Conservation (phyloP, 768 basidiomycete species). For the Gyrodon lividus region DNA sequence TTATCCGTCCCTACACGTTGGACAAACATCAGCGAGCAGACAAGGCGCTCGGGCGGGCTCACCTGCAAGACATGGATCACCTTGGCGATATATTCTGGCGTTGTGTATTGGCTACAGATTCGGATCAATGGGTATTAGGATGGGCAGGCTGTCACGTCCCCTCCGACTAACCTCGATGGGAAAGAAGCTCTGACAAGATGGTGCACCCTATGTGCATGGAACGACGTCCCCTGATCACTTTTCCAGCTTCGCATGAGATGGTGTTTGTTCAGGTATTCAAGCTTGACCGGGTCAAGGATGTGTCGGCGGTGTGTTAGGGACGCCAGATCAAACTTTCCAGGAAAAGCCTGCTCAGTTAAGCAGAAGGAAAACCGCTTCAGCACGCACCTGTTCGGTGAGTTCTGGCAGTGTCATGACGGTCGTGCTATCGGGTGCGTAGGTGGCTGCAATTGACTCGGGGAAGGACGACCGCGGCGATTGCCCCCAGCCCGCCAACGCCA, state of each 20-base stretch:
- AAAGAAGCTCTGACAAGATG: slow-evolving; percentile 53
- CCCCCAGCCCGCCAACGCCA: slow-evolving; percentile 94
- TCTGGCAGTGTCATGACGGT: slow-evolving; percentile 57
- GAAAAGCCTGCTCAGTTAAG: not conserved
- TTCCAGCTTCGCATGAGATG: slow-evolving; percentile 64
- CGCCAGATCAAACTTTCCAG: slow-evolving; percentile 67
- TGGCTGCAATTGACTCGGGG: slow-evolving; percentile 17
- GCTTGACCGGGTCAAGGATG: slow-evolving; percentile 74
- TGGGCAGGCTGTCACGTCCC: not conserved
- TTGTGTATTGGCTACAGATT: slow-evolving; percentile 44
- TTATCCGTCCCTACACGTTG: slow-evolving; percentile 57
- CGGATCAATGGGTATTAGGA: not conserved
- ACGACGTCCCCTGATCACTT: slow-evolving; percentile 47
- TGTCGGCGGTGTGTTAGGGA: slow-evolving; percentile 80
- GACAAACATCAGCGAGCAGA: not conserved
- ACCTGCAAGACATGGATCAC: slow-evolving; percentile 67
- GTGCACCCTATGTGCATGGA: slow-evolving; percentile 55
- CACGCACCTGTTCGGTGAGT: slow-evolving; percentile 61
- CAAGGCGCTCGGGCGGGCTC: not conserved
- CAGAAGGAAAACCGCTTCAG: not conserved
- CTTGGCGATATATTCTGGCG: slow-evolving; percentile 56
- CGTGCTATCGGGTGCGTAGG: slow-evolving; percentile 63
- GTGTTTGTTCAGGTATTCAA: slow-evolving; percentile 87
- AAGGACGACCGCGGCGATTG: slow-evolving; percentile 41
- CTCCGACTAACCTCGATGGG: slow-evolving; percentile 49